Percentiles rank a stretch among this genome's conserved stretches.
phyloP scores from a whole-genome alignment of 345 rosid species.

The Lepidium africanum region DNA sequence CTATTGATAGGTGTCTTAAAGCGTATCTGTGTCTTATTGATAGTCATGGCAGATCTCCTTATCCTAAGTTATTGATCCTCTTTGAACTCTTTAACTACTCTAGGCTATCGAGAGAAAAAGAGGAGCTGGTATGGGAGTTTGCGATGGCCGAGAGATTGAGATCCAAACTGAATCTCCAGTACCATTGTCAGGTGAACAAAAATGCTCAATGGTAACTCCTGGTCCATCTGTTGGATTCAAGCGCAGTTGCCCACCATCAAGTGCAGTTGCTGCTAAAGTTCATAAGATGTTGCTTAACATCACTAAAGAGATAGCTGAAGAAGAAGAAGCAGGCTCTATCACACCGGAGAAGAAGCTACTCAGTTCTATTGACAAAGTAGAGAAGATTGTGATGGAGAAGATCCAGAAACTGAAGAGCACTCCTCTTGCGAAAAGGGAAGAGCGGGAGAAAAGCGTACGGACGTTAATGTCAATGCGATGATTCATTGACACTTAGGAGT shows the following conservation, averaged over 20 bases:
- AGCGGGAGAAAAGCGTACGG: constrained; percentile 51
- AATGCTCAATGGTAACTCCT: constrained; percentile 35
- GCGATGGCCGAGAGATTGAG: constrained; percentile 40
- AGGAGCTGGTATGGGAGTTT: constrained; percentile 38
- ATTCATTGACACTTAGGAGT: constrained; percentile 7
- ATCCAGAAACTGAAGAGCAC: constrained; percentile 59
- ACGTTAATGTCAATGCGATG: constrained; percentile 77
- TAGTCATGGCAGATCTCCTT: neutral
- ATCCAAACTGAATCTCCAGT: constrained; percentile 36
- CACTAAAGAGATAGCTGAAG: constrained; percentile 28
- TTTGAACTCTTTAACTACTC: neutral
- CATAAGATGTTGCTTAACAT: constrained; percentile 49
- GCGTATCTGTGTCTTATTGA: neutral
- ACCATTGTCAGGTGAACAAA: constrained; percentile 35
- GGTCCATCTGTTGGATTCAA: constrained; percentile 32
- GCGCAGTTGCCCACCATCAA: constrained; percentile 36
- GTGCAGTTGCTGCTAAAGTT: constrained; percentile 28
- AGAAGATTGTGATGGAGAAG: constrained; percentile 68
- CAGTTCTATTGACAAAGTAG: constrained; percentile 71
- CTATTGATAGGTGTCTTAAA: neutral
- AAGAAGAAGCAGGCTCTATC: constrained; percentile 40
- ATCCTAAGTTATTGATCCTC: neutral
- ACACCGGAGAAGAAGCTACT: constrained; percentile 92
- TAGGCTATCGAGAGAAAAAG: constrained; percentile 83
- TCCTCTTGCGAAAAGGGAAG: constrained; percentile 57